phyloP scores from a whole-genome alignment of 2,329 filamentous ascomycete species.

The Nigrograna mackinnonii region DNA sequence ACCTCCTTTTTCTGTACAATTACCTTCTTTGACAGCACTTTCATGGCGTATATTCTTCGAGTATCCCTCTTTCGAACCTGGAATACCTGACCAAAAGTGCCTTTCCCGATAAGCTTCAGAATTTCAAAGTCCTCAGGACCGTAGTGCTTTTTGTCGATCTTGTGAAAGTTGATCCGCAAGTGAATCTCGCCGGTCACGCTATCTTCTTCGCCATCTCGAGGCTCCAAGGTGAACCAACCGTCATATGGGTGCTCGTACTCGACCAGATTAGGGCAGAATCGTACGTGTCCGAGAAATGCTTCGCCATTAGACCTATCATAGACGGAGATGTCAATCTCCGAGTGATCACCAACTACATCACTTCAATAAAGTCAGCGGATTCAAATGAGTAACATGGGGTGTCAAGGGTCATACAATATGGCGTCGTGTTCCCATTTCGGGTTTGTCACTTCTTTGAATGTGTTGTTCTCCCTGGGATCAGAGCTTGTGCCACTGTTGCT shows the following conservation, averaged over 20 bases:
- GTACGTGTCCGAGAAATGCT: conserved; percentile 88
- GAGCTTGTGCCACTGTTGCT: conserved; percentile 86
- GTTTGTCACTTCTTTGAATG: conserved; percentile 71
- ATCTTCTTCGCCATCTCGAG: conserved; percentile 78
- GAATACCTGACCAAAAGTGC: conserved; percentile 97
- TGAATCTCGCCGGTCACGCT: conserved; percentile 84
- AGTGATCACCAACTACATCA: conserved; percentile 90
- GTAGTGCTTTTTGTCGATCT: conserved; percentile 81
- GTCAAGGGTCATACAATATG: conserved; percentile 74
- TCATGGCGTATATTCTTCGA: conserved; percentile 96
- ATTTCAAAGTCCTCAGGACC: conserved; percentile 97
- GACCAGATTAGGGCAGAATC: conserved; percentile 73
- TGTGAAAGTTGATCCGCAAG: conserved; percentile 83
- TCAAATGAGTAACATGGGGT: neutral
- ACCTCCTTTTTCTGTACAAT: conserved; percentile 99
- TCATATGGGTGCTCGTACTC: conserved; percentile 72
- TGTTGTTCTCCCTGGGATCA: conserved; percentile 53
- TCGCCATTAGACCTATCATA: conserved; percentile 87
- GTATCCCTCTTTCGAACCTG: conserved; percentile 98
- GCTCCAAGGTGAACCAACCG: conserved; percentile 83
- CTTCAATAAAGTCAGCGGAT: conserved; percentile 51
- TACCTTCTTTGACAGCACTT: conserved; percentile 98
- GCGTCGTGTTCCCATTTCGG: conserved; percentile 97
- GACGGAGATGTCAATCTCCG: conserved; percentile 88
- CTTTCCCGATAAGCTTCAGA: conserved; percentile 93